Evolutionary conservation across 208 protist species (phyloP).

Genomic region (Trypanosomatidae sp.): DNA sequence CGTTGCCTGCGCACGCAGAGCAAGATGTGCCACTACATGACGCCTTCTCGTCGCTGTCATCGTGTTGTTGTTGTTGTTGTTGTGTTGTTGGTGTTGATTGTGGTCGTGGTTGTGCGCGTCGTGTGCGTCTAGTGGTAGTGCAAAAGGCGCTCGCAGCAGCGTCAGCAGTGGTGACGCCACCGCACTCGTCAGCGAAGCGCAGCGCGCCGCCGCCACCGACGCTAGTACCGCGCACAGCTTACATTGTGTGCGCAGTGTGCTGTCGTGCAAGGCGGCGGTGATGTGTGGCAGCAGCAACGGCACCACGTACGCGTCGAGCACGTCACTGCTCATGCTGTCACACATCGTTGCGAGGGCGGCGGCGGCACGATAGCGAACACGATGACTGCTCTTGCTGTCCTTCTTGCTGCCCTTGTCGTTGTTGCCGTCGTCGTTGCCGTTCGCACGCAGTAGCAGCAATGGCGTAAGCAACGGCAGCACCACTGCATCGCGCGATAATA

Average conservation of each 20-base stretch:
- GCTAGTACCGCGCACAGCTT: slow-evolving; percentile 58
- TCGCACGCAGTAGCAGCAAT: no score
- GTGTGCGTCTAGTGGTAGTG: no score
- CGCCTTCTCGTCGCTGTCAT: slow-evolving; percentile 40
- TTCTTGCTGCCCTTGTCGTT: no score
- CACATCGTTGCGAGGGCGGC: slow-evolving; percentile 64
- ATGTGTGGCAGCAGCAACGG: slow-evolving; percentile 44
- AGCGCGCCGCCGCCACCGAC: slow-evolving; percentile 54
- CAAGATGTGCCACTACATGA: no score
- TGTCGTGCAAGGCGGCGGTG: slow-evolving; percentile 22
- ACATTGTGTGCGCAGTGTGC: slow-evolving; percentile 40
- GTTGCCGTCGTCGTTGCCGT: no score
- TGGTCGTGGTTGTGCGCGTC: no score
- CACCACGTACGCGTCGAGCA: slow-evolving; percentile 63
- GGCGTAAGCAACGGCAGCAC: no score
- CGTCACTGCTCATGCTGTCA: slow-evolving; percentile 69
- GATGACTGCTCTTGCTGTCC: slow-evolving; percentile 45
- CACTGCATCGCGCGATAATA: slow-evolving; percentile 52
- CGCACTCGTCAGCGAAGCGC: slow-evolving; percentile 27
- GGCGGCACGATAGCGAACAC: slow-evolving; percentile 49
- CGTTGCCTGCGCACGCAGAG: slow-evolving; percentile 63
- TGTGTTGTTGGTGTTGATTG: no score
- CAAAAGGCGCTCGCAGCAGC: slow-evolving; percentile 53
- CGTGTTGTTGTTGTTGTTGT: no score
- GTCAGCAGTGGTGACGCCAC: slow-evolving; percentile 40